Evolutionary conservation across 225 moss, liverwort and hornwort genomes (phyloP).

Genomic region (Sphagnum tenellum): DNA sequence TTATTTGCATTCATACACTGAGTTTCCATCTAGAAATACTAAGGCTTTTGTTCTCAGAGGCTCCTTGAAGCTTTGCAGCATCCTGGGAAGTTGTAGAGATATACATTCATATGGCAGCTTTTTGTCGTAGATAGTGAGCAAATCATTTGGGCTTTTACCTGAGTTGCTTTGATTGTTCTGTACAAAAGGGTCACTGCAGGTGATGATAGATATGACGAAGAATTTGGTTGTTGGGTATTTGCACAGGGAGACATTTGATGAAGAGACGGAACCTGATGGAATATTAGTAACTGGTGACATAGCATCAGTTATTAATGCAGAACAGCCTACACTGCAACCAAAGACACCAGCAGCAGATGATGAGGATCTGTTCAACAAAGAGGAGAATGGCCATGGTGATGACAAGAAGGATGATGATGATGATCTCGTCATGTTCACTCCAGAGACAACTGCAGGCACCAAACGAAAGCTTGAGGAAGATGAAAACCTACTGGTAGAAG

Average conservation of each 20-base stretch:
- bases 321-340: slow-evolving; percentile 13
- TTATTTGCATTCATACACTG: background rate
- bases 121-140: background rate
- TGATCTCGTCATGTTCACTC: slow-evolving; percentile 52
- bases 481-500: slow-evolving; percentile 17
- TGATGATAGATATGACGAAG: background rate
- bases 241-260: slow-evolving; percentile 70
- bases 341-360: slow-evolving; percentile 3
- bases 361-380: slow-evolving; percentile 11
- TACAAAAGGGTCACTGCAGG: background rate
- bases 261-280: slow-evolving; percentile 63
- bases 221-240: background rate
- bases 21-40: no score
- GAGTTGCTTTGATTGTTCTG: background rate
- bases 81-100: background rate
- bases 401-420: slow-evolving; percentile 21
- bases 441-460: slow-evolving; percentile 18
- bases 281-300: slow-evolving; percentile 55
- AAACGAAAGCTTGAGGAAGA: slow-evolving; percentile 58
- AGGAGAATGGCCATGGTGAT: slow-evolving; percentile 41
- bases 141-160: background rate
- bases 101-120: background rate
- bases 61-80: background rate
- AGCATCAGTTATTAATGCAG: slow-evolving; percentile 17
- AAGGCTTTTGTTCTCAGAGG: no score